Evolutionary conservation across 306 rosid species (phyloP).

Genomic region (Astragalus glycyphyllos): DNA sequence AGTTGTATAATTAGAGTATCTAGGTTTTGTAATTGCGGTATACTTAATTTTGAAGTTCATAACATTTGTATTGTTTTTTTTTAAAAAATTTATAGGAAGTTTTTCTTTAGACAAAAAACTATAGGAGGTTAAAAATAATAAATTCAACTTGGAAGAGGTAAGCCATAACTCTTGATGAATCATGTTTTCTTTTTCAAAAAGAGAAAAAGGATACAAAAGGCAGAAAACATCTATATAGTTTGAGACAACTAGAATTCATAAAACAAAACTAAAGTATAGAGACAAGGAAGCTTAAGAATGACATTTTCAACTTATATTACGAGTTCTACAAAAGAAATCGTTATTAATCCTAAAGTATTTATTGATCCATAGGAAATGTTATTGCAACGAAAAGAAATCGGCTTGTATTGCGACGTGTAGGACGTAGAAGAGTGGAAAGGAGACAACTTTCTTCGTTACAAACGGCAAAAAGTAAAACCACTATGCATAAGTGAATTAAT

Average conservation of each 20-base stretch:
- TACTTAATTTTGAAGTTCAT: no score
- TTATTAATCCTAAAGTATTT: conserved; percentile 40
- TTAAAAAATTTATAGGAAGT: no score
- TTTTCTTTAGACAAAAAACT: no score
- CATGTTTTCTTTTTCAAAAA: not conserved
- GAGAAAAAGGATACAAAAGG: not conserved
- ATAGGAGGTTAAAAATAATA: no score
- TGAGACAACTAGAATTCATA: conserved; percentile 19
- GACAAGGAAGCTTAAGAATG: conserved; percentile 37
- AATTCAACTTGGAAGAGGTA: no score
- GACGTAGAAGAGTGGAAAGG: conserved; percentile 25
- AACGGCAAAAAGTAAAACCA: conserved; percentile 37
- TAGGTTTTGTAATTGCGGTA: no score
- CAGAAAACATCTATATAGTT: not conserved
- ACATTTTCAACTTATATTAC: conserved; percentile 36
- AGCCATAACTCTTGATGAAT: conserved; percentile 9
- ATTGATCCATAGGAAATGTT: conserved; percentile 35
- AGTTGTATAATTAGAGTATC: no score
- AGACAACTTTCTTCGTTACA: conserved; percentile 70
- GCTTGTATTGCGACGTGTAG: not conserved
- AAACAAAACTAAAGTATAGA: conserved; percentile 16
- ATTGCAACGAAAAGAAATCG: conserved; percentile 38
- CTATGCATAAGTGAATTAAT: no score
- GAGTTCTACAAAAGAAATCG: conserved; percentile 39
- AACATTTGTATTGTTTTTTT: no score